Percentiles rank a stretch among this genome's conserved stretches.
Evolutionary conservation across 2,329 filamentous ascomycete species (phyloP).

Genomic region (Penicillium sclerotiorum): DNA sequence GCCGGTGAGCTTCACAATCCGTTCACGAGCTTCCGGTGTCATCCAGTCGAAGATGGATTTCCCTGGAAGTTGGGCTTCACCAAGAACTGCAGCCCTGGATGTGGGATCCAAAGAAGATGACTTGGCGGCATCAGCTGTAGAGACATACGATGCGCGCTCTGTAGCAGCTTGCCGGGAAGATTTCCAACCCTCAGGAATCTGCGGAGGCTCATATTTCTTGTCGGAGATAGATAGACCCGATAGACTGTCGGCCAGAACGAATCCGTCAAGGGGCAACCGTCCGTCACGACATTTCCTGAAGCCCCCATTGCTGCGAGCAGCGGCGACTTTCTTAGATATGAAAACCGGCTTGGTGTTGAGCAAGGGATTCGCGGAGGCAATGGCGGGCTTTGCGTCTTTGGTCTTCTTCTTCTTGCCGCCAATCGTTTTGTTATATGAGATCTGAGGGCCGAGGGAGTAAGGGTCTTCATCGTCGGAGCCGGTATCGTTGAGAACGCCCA

Average conservation of each 20-base stretch:
- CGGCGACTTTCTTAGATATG: conserved; percentile 65
- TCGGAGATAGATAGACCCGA: conserved; percentile 52
- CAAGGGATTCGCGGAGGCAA: conserved; percentile 63
- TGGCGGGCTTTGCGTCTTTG: conserved; percentile 50
- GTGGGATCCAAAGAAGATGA: conserved; percentile 74
- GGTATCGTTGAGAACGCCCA: conserved; percentile 87
- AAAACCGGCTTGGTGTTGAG: conserved; percentile 72
- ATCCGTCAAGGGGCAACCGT: conserved; percentile 76
- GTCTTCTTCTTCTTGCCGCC: conserved; percentile 80
- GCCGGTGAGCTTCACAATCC: conserved; percentile 74
- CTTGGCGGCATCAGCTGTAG: conserved; percentile 76
- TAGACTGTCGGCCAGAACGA: conserved; percentile 65
- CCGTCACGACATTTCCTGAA: conserved; percentile 80
- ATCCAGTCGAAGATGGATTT: conserved; percentile 97
- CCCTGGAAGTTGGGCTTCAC: conserved; percentile 77
- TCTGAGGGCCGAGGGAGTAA: conserved; percentile 87
- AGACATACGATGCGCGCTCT: conserved; percentile 58
- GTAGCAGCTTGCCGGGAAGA: conserved; percentile 50
- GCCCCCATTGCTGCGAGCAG: conserved; percentile 48
- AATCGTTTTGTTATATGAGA: conserved; percentile 81
- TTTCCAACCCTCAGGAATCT: conserved; percentile 65
- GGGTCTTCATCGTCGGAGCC: conserved; percentile 95
- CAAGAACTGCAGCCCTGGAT: conserved; percentile 75
- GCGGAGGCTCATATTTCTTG: conserved; percentile 48
- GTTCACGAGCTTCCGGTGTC: conserved; percentile 73